Evolutionary conservation across 2,329 filamentous ascomycete genomes (phyloP).

Genomic region (Colletotrichum sp.): DNA sequence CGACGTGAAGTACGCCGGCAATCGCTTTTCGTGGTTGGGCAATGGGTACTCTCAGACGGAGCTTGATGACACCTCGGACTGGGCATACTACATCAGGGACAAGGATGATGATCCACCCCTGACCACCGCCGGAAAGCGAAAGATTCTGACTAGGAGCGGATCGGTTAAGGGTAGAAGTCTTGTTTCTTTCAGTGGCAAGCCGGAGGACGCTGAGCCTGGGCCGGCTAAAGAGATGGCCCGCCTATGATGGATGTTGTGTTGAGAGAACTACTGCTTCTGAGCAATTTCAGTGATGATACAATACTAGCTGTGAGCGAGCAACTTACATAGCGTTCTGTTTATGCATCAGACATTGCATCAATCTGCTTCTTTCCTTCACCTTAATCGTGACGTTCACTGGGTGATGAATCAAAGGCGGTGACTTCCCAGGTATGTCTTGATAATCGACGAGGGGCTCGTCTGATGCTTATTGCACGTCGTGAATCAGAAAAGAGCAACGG

Average conservation of each 20-base stretch:
- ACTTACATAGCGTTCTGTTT: neutral
- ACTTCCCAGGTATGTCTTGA: neutral
- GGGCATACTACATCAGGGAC: conserved; percentile 42
- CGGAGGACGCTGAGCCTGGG: neutral
- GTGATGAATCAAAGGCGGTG: neutral
- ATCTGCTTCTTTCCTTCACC: neutral
- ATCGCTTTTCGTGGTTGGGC: conserved; percentile 43
- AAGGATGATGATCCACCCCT: conserved; percentile 35
- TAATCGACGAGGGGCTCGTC: neutral
- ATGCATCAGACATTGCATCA: neutral
- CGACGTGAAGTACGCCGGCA: conserved; percentile 42
- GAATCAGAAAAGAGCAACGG: neutral
- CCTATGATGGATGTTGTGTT: neutral
- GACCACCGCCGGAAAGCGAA: conserved; percentile 24
- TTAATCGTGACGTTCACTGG: neutral
- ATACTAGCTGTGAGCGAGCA: neutral
- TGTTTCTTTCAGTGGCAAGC: conserved; percentile 22
- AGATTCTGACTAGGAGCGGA: conserved; percentile 29
- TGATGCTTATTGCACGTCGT: neutral
- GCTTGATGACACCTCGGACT: conserved; percentile 40
- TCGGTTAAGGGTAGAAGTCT: conserved; percentile 20
- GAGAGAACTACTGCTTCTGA: neutral
- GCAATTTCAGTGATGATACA: neutral
- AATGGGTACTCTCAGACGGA: conserved; percentile 49
- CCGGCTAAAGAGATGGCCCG: neutral